Evolutionary conservation across 2,329 filamentous ascomycete genomes (phyloP).

Genomic region (Colletotrichum endophyticum): DNA sequence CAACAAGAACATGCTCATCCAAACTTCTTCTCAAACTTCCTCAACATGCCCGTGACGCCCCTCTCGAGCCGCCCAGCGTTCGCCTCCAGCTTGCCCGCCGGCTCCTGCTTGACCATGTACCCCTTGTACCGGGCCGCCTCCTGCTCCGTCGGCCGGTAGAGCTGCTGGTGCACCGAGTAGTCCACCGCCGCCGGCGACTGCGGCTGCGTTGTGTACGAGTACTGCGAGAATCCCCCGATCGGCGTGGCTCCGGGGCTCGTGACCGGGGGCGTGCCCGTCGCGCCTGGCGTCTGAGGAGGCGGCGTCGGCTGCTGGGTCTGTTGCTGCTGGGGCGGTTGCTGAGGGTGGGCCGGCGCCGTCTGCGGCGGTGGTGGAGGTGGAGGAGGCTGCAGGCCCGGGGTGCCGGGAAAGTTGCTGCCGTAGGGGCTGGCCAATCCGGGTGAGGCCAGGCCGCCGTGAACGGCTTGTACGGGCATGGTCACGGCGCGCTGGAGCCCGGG

Average conservation of each 20-base stretch:
- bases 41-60: slow-evolving; percentile 73
- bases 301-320: slow-evolving; percentile 31
- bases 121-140: slow-evolving; percentile 54
- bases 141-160: slow-evolving; percentile 71
- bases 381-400: slow-evolving; percentile 47
- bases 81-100: slow-evolving; percentile 63
- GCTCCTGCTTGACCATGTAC: slow-evolving; percentile 50
- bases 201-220: slow-evolving; percentile 39
- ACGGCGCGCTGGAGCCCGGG: slow-evolving; percentile 51
- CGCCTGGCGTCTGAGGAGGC: slow-evolving; percentile 22
- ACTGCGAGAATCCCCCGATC: slow-evolving; percentile 62
- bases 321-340: slow-evolving; percentile 24
- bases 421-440: slow-evolving; percentile 48
- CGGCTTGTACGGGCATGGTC: slow-evolving; percentile 48
- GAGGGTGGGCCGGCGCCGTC: slow-evolving; percentile 9
- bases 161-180: slow-evolving; percentile 70
- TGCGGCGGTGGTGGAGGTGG: slow-evolving; percentile 31
- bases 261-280: slow-evolving; percentile 36
- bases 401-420: slow-evolving; percentile 48
- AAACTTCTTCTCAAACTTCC: slow-evolving; percentile 81
- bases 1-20: slow-evolving; percentile 36
- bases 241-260: slow-evolving; percentile 45
- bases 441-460: slow-evolving; percentile 38
- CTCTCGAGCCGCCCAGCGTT: slow-evolving; percentile 71
- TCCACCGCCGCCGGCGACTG: slow-evolving; percentile 35